Base-by-base conservation (phyloP, 768 basidiomycete species). In the Boletus rubropictus region DNA sequence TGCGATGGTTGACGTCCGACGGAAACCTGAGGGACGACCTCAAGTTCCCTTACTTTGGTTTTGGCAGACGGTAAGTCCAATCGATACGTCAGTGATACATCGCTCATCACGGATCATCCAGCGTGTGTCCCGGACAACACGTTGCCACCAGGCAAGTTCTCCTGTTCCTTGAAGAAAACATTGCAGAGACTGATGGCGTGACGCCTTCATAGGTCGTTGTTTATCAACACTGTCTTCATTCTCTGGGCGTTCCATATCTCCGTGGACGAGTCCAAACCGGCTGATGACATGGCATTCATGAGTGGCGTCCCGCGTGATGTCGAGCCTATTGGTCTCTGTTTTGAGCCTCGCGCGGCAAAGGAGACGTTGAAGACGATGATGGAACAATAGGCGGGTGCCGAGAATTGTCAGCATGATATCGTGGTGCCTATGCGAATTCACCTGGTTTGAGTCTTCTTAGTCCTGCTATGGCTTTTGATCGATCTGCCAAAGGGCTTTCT, bases 241-340 rank as follows among this genome's bases (percentile, higher is more conserved):
- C 70, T 81, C 10, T 84, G 80, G 79, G 72, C 80, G 0, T 84
- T 84, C 64, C 68, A 57, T 1, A 66, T 84, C 35, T 66, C 63
- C 2, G 50, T 71, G 10, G 77, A 81, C 51, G 68, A 72, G 0
- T 53, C 63, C 7, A 61, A 68, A 8, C 78, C 79, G 0, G 79
- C 81, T 39, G 76, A 86, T 56, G 72, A 74, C 8, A 60, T 77
- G 42, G 79, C 72, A 0, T 82, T 84, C 57, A 76, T 76, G 8
- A n/a, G 3, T 11, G 34, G 22, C 11, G 3, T 24, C 14, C 9
- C 17, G 17, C 17, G 5, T 2, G 42, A 54, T 27, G 4, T 10
- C 8, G 73, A 77, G 49, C 79, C 79, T 7, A 81, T 83, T 58
- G 67, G 69, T 28, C 76, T 78, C 1, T 50, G 58, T 6, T 83